Conservation (phyloP, 2,329 filamentous ascomycete genomes). For the Colletotrichum simmondsii region DNA sequence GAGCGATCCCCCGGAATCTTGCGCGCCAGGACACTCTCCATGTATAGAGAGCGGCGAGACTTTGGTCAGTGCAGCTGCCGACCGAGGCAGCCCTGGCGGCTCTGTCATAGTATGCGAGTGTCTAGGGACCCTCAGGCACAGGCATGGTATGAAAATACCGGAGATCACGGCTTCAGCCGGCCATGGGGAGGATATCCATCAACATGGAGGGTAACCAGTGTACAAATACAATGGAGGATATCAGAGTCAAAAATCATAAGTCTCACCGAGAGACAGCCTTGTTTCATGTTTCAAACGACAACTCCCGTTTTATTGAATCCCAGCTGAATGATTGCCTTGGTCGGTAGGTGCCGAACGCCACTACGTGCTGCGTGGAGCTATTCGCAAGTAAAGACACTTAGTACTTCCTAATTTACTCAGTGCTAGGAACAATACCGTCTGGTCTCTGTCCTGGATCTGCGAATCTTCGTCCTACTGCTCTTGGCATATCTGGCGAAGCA, state of each 20-base stretch:
- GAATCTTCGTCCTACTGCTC: neutral
- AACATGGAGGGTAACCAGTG: neutral
- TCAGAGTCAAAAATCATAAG: neutral
- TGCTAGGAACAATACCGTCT: too few relatives aligned
- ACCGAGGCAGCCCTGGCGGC: neutral
- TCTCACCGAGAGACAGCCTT: neutral
- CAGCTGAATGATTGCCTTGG: neutral
- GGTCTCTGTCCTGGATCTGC: neutral
- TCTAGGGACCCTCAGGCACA: neutral
- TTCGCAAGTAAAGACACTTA: neutral
- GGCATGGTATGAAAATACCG: too few relatives aligned
- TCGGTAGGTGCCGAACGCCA: neutral
- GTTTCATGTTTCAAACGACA: neutral
- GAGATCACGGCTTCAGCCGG: neutral
- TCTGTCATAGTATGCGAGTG: neutral
- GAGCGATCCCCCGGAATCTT: neutral
- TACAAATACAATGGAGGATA: conserved; percentile 10
- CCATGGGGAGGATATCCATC: neutral
- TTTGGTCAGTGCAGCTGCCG: neutral
- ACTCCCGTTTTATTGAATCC: neutral
- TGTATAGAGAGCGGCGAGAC: neutral
- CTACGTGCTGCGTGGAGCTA: neutral
- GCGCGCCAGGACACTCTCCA: neutral
- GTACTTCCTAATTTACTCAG: too few relatives aligned
- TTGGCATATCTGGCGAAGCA: neutral